These are phyloP conservation scores for Orbilia javanica DNA, from an alignment of 2,329 filamentous ascomycete species.

Conservation along the genomic window DNA sequence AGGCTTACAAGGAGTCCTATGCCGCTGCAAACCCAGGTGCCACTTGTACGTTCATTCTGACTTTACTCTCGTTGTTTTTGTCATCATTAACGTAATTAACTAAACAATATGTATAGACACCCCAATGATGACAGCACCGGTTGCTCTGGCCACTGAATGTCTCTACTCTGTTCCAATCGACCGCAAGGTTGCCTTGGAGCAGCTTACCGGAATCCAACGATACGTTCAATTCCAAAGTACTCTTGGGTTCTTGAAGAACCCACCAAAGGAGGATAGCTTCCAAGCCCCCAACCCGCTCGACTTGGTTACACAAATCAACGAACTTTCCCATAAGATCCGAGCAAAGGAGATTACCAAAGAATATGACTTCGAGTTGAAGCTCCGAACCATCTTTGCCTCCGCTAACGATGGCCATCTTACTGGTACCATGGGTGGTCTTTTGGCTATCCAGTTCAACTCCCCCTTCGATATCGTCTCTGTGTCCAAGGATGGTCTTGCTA, in stretches of 20 bases:
- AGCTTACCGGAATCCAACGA: slow-evolving; percentile 46
- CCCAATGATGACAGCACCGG: slow-evolving; percentile 47
- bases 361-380: slow-evolving; percentile 51
- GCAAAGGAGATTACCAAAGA: slow-evolving; percentile 49
- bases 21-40: slow-evolving; percentile 36
- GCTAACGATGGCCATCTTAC: slow-evolving; percentile 57
- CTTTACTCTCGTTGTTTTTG: background rate
- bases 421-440: slow-evolving; percentile 48
- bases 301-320: slow-evolving; percentile 40
- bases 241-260: slow-evolving; percentile 52
- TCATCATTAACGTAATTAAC: slow-evolving; percentile 5
- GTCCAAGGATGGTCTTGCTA: slow-evolving; percentile 40
- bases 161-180: slow-evolving; percentile 55
- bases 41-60: slow-evolving; percentile 22
- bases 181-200: slow-evolving; percentile 42
- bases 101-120: slow-evolving; percentile 20
- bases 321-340: slow-evolving; percentile 41
- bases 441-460: slow-evolving; percentile 53
- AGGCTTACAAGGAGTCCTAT: slow-evolving; percentile 39
- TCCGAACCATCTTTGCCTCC: slow-evolving; percentile 36
- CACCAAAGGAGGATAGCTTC: slow-evolving; percentile 44
- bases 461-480: slow-evolving; percentile 53
- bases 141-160: slow-evolving; percentile 48
- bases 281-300: slow-evolving; percentile 44
- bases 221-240: slow-evolving; percentile 58